Conservation (phyloP, 768 basidiomycete genomes). For the Filobasidium wieringae region DNA sequence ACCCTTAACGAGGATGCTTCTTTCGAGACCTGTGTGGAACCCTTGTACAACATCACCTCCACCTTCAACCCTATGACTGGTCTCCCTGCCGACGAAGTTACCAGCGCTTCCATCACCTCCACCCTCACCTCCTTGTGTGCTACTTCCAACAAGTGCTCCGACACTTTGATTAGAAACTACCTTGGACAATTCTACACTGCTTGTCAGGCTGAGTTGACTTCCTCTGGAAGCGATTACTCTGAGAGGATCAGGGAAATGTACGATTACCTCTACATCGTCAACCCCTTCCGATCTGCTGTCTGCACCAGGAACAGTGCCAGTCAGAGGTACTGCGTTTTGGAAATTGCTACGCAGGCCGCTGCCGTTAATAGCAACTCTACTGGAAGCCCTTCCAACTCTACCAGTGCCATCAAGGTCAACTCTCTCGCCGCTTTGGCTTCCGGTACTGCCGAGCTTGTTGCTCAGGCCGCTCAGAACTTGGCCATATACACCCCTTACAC, state of each 20-base stretch:
- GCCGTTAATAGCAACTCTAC: slow-evolving; percentile 3
- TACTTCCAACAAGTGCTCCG: slow-evolving; percentile 30
- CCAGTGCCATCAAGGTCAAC: slow-evolving; percentile 20
- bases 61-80: slow-evolving; percentile 43
- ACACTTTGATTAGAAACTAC: slow-evolving; percentile 48
- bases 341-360: slow-evolving; percentile 34
- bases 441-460: slow-evolving; percentile 21
- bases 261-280: slow-evolving; percentile 63
- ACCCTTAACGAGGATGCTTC: slow-evolving; percentile 50
- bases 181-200: slow-evolving; percentile 59
- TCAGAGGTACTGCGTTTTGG: slow-evolving; percentile 53
- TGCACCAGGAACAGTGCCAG: slow-evolving; percentile 65
- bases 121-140: slow-evolving; percentile 50
- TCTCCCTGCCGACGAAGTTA: slow-evolving; percentile 37
- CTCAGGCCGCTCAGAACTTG: slow-evolving; percentile 28
- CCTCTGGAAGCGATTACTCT: slow-evolving; percentile 27
- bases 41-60: slow-evolving; percentile 46
- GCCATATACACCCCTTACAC: slow-evolving; percentile 20
- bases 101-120: slow-evolving; percentile 34
- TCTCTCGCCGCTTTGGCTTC: slow-evolving; percentile 19
- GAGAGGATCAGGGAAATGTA: slow-evolving; percentile 53
- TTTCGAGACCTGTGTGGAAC: slow-evolving; percentile 43
- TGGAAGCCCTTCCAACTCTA: slow-evolving; percentile 12
- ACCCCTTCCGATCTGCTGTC: slow-evolving; percentile 54
- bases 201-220: slow-evolving; percentile 61